Evolutionary conservation across 2,329 filamentous ascomycete genomes (phyloP), one percentile per base, ranked within the genome.

Genomic region (Bipolaris bicolor): DNA sequence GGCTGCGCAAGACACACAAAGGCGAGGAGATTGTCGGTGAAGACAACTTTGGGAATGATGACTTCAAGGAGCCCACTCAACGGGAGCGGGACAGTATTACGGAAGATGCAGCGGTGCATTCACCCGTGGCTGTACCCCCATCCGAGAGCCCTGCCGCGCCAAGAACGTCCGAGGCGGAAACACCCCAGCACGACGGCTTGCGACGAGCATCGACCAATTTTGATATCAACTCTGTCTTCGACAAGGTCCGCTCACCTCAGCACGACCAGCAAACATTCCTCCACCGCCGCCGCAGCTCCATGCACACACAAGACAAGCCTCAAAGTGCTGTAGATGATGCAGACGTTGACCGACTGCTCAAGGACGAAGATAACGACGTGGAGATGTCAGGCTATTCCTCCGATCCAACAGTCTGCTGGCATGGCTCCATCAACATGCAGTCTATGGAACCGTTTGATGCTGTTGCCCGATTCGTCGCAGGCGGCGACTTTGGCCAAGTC

Each of bases 1-100:
- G 92, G 3, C 88, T 97, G 55, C 86, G 92, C 68, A 88, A 91
- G 65, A 97, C 94, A 2, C 94, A 98, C 80, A 98, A 98, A 76
- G 95, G 95, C 11, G 93, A 97, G 57, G 95, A 98, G 73, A 77
- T 97, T 15, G 84, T 98, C 15, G 92, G 94, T 60, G 87, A 90
- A 44, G 91, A 96, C 22, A 64, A 68, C 45, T 62, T 57, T 13
- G 62, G 63, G n/a, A 65, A 60, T 29, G 54, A 57, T 7, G 73
- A 75, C 7, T 72, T 71, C 55, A 67, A 60, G 40, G 63, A 66
- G 20, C 72, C 71, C 5, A 66, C 63, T 39, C 53, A 62, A 11
- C 65, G 64, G 5, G 66, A 74, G 40, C 65, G 67, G 18, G 69
- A 72, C 2, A 69, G 64, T 20, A 60, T 62, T 5, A 52, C 67